A percentile compares a stretch with the other conserved stretches of the same genome.
Evolutionary conservation across 2,329 filamentous ascomycete species (phyloP).

Genomic region (Penicillium sp.): DNA sequence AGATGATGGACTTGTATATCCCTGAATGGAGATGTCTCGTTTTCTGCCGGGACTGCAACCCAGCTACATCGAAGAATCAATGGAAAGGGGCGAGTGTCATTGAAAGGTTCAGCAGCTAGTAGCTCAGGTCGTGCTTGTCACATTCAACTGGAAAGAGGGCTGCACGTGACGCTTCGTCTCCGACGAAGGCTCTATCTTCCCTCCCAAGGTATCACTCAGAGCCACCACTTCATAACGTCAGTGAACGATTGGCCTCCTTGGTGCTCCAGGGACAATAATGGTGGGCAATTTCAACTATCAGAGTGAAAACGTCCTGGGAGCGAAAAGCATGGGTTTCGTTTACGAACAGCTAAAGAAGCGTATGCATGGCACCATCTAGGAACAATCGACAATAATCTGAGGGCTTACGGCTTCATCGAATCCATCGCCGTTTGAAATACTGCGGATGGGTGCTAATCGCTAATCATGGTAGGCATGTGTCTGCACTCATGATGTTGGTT

Average conservation of each 20-base stretch:
- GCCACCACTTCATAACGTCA: not conserved
- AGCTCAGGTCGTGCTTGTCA: not conserved
- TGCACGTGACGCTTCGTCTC: not conserved
- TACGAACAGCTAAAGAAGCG: not conserved
- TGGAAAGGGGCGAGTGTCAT: not conserved
- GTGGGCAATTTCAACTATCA: not conserved
- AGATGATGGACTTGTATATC: not conserved
- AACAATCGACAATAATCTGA: constrained; percentile 6
- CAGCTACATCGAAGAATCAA: not conserved
- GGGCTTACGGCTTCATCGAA: constrained; percentile 40
- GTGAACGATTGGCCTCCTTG: not conserved
- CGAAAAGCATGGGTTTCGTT: not conserved
- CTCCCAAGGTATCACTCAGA: not conserved
- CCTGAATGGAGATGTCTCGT: not conserved
- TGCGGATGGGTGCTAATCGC: constrained; percentile 48
- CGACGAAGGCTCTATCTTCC: not conserved
- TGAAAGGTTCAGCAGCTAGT: not conserved
- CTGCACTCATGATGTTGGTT: constrained; percentile 54
- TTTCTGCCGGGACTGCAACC: not conserved
- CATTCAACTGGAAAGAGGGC: not conserved
- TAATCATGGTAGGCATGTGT: constrained; percentile 58
- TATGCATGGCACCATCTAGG: not conserved
- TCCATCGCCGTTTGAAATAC: constrained; percentile 55
- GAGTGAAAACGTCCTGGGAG: not conserved
- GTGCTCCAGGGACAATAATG: too few relatives aligned